A percentile compares a stretch with the other conserved stretches of the same genome.
Conservation (phyloP, 768 basidiomycete species). For the Lactarius hengduanensis region DNA sequence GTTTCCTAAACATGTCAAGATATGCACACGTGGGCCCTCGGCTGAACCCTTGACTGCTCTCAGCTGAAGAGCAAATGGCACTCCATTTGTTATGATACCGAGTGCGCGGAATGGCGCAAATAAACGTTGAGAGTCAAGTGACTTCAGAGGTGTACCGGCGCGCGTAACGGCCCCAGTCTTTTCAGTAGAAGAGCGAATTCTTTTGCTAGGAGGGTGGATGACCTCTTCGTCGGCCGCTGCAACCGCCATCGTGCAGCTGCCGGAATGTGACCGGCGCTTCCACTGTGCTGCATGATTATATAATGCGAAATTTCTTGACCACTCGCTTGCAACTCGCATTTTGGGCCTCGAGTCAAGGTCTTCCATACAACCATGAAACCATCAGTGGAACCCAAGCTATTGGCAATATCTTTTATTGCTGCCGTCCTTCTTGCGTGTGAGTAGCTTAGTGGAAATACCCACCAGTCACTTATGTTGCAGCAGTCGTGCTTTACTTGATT, state of each 20-base stretch:
- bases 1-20: slow-evolving; percentile 83
- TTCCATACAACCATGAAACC: slow-evolving; percentile 7
- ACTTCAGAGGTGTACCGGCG: neutral
- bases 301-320: neutral
- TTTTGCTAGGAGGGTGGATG: slow-evolving; percentile 16
- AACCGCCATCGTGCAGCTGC: slow-evolving; percentile 9
- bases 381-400: slow-evolving; percentile 1
- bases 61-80: slow-evolving; percentile 86
- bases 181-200: slow-evolving; percentile 12
- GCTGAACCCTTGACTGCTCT: slow-evolving; percentile 82
- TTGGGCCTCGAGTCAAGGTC: neutral
- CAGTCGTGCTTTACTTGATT: slow-evolving; percentile 43
- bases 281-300: neutral
- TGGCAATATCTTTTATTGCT: slow-evolving; percentile 9
- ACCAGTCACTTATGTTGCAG: slow-evolving; percentile 32
- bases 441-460: neutral
- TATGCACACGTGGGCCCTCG: slow-evolving; percentile 76
- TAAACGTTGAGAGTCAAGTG: slow-evolving; percentile 40
- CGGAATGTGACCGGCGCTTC: neutral
- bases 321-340: neutral
- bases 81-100: slow-evolving; percentile 89
- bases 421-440: slow-evolving; percentile 14
- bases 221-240: slow-evolving; percentile 12
- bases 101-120: slow-evolving; percentile 95
- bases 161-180: neutral